These are phyloP conservation scores for Gracilaria caudata DNA, from an alignment of 23 red algal species.

Conservation along the genomic window DNA sequence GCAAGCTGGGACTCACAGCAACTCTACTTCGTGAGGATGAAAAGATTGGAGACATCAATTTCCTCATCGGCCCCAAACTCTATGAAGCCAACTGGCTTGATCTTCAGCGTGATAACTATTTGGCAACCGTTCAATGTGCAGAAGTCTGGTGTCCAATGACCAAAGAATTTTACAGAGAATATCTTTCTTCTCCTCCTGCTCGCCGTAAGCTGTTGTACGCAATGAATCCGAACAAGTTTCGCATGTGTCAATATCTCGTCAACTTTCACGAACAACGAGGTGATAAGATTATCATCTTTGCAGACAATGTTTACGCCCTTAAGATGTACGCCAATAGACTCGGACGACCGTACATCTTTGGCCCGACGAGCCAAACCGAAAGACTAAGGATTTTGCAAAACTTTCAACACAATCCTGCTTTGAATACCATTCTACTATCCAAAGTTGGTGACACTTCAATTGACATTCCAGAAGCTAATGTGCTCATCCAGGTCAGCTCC, in stretches of 20 bases:
- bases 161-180: conserved; percentile 94
- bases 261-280: conserved; percentile 90
- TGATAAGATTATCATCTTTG: conserved; percentile 99
- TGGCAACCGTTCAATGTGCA: conserved; percentile 98
- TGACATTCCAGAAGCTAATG: conserved; percentile 98
- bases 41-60: conserved; percentile 95
- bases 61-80: conserved; percentile 95
- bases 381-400: conserved; percentile 87
- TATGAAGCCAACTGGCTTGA: conserved; percentile 99
- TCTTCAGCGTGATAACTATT: conserved; percentile 88
- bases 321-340: conserved; percentile 81
- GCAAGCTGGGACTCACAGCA: conserved; percentile 96
- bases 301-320: conserved; percentile 96
- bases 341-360: conserved; percentile 89
- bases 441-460: conserved; percentile 99
- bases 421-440: conserved; percentile 86
- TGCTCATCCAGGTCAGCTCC: conserved; percentile 94
- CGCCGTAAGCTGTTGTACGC: conserved; percentile 93
- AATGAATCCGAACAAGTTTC: conserved; percentile 99
- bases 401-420: conserved; percentile 90
- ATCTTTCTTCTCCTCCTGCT: conserved; percentile 71
- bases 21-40: conserved; percentile 97
- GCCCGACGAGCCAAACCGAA: conserved; percentile 92
- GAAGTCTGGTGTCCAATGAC: conserved; percentile 99
- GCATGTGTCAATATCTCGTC: conserved; percentile 92